Conservation (phyloP, 2,329 filamentous ascomycete species). For the Aspergillus candidus region DNA sequence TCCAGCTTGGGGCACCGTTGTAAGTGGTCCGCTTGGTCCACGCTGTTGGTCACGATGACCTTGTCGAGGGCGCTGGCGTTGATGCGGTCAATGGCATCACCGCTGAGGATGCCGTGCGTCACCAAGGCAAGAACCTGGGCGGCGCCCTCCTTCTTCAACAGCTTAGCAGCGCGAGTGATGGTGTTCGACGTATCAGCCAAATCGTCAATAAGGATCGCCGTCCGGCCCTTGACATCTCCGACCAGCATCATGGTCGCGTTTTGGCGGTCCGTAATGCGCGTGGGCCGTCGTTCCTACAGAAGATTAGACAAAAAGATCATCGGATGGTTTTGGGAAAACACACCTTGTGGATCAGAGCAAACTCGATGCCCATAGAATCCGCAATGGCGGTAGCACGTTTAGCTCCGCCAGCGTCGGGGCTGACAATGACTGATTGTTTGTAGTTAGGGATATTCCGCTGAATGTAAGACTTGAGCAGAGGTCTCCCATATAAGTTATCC, state of each 20-base stretch:
- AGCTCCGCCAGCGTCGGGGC: conserved; percentile 90
- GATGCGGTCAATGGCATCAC: conserved; percentile 89
- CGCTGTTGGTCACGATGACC: conserved; percentile 90
- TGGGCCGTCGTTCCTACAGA: conserved; percentile 74
- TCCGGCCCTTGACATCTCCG: conserved; percentile 72
- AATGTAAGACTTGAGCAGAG: conserved; percentile 57
- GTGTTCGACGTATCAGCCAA: conserved; percentile 95
- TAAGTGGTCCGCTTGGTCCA: conserved; percentile 79
- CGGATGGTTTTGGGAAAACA: conserved; percentile 16
- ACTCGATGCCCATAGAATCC: conserved; percentile 86
- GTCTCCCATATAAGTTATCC: conserved; percentile 80
- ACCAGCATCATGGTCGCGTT: conserved; percentile 89
- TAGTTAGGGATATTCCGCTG: conserved; percentile 78
- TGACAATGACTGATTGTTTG: conserved; percentile 84
- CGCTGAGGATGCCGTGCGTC: conserved; percentile 91
- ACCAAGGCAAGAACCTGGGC: conserved; percentile 83
- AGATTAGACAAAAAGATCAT: conserved; percentile 12
- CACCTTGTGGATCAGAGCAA: conserved; percentile 97
- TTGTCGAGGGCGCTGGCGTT: conserved; percentile 90
- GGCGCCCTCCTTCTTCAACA: conserved; percentile 92
- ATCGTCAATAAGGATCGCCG: conserved; percentile 89
- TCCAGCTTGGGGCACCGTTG: conserved; percentile 78
- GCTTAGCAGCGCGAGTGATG: conserved; percentile 89
- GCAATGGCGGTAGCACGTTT: conserved; percentile 95
- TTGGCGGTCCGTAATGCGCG: conserved; percentile 75